Evolutionary conservation across 495 filamentous ascomycete species (phyloP), one percentile per base, ranked within the genome.

Genomic region (Lindgomyces ingoldianus): DNA sequence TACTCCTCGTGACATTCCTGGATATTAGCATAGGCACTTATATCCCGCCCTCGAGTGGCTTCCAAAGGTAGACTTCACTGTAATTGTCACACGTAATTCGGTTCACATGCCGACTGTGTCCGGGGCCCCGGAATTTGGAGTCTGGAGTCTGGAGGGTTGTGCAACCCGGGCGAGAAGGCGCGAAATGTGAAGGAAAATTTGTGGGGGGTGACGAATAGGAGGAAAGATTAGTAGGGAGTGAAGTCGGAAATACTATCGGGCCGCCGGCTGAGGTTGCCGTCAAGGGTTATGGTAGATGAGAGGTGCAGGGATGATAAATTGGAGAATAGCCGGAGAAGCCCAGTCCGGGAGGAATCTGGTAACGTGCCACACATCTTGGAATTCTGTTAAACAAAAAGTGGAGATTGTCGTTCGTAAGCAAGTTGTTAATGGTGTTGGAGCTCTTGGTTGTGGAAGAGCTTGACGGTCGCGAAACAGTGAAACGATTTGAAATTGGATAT

Each of bases 201-300:
- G 12, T 19, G 18, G 1, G 33, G 4, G 18, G 2, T 48, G 16
- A 22, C 64, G 22, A 57, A 61, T 62, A 30, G 26, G 8, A 25
- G 11, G 18, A 14, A n/a, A 36, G 36, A 18, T 21, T 30, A 4
- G 10, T 8, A 29, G n/a, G 14, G 25, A 47, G 3, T 45, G 16
- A 12, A 11, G 16, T 24, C 65, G 65, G 65, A 57, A 44, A 49
- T 58, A 63, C 60, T 59, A 54, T 54, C 65, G 65, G 65, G 29
- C 65, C 65, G 65, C 6, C 65, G 65, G 60, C 10, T 64, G 65
- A 60, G 60, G 65, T 64, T 47, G 27, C 60, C 65, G 65, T 21
- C 47, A 56, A 6, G 65, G 60, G 48, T 50, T 22, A 16, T 2
- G 26, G 29, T 66, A 66, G 25, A 66, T 66, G 63, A 66, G 51